Conservation (phyloP, 768 basidiomycete genomes). For the Serendipita sp. region DNA sequence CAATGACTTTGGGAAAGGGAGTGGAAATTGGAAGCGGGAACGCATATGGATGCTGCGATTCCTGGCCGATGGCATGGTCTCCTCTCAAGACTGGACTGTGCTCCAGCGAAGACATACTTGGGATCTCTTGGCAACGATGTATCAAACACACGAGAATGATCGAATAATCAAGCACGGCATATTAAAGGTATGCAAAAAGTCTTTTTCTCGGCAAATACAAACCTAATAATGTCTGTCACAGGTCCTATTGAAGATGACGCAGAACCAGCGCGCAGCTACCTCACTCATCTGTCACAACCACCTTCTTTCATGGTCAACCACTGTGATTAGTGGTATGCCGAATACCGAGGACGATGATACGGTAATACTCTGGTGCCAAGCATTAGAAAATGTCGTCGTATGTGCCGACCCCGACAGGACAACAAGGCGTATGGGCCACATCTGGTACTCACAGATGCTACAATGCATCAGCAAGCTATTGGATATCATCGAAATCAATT, state of each 20-base stretch:
- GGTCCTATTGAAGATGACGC: conserved; percentile 64
- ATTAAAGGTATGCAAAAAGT: conserved; percentile 52
- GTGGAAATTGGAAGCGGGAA: conserved; percentile 68
- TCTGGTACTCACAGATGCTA: not conserved
- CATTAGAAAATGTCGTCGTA: conserved; percentile 23
- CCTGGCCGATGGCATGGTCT: conserved; percentile 63
- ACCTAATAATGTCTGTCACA: conserved; percentile 18
- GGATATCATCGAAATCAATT: not conserved
- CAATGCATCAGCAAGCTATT: conserved; percentile 7
- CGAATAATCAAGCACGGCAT: conserved; percentile 24
- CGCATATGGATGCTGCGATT: conserved; percentile 80
- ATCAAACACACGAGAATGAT: conserved; percentile 49
- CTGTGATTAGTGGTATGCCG: conserved; percentile 32
- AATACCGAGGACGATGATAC: conserved; percentile 13
- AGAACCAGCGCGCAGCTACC: conserved; percentile 48
- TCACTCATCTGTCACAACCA: conserved; percentile 58
- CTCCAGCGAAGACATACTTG: conserved; percentile 72
- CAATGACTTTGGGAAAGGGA: conserved; percentile 22
- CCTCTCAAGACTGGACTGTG: conserved; percentile 65
- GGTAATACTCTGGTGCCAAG: conserved; percentile 15
- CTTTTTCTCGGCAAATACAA: conserved; percentile 7
- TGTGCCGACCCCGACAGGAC: conserved; percentile 10
- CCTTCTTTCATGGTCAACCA: conserved; percentile 69
- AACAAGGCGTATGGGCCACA: conserved; percentile 1
- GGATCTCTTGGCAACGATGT: conserved; percentile 73